Evolutionary conservation across 1,284 basidiomycete genomes (phyloP).

Genomic region (Volvariella volvacea): DNA sequence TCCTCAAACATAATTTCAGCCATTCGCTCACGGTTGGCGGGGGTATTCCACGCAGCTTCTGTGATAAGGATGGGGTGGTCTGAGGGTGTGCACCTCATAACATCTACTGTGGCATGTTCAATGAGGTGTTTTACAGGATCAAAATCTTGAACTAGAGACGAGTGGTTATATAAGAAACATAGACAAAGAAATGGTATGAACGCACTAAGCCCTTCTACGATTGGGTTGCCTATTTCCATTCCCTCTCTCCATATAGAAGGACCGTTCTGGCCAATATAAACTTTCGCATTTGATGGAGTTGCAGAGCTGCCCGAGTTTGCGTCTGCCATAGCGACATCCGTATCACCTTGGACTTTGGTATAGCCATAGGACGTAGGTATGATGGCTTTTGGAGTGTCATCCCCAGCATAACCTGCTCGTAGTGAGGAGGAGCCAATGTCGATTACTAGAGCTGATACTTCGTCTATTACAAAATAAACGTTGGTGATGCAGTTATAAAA

Average conservation of each 20-base stretch:
- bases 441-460: slow-evolving; percentile 92
- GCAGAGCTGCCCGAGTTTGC: slow-evolving; percentile 22
- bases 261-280: slow-evolving; percentile 87
- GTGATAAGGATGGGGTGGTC: slow-evolving; percentile 94
- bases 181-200: slow-evolving; percentile 13
- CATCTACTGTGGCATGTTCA: slow-evolving; percentile 68
- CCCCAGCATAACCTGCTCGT: slow-evolving; percentile 94
- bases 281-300: slow-evolving; percentile 42
- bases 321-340: slow-evolving; percentile 56
- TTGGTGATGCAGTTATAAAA: slow-evolving; percentile 1
- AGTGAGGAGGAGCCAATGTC: slow-evolving; percentile 90
- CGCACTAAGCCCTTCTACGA: slow-evolving; percentile 83
- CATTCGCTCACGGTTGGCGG: slow-evolving; percentile 85
- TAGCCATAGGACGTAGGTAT: slow-evolving; percentile 90
- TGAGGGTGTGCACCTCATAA: slow-evolving; percentile 65
- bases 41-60: slow-evolving; percentile 94
- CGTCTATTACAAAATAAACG: slow-evolving; percentile 45
- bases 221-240: slow-evolving; percentile 84
- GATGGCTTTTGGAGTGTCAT: slow-evolving; percentile 92
- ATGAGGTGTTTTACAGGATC: slow-evolving; percentile 70
- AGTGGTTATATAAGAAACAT: slow-evolving; percentile 4
- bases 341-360: slow-evolving; percentile 35
- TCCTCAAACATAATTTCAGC: slow-evolving; percentile 97
- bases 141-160: slow-evolving; percentile 67
- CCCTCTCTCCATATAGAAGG: slow-evolving; percentile 87